These are phyloP conservation scores for Phytophthora hybrid DNA, from an alignment of 352 stramenopile genomes.

Conservation along the genomic window DNA sequence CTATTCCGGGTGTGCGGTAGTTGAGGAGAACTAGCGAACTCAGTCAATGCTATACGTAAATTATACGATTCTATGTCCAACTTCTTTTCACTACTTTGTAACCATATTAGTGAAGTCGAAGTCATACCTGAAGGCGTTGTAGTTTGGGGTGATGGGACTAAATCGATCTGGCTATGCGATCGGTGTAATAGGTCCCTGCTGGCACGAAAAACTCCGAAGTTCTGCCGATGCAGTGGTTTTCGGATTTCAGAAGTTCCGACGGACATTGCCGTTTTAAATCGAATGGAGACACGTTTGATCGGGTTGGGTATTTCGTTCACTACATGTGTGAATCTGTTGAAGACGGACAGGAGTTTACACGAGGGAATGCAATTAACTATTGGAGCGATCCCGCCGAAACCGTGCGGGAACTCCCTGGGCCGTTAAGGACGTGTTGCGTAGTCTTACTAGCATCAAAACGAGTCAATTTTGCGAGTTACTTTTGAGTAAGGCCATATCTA, in stretches of 20 bases:
- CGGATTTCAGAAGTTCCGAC: not conserved
- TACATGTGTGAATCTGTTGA: constrained; percentile 12
- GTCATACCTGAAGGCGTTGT: not conserved
- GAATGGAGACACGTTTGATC: constrained; percentile 12
- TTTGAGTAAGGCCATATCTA: constrained; percentile 5
- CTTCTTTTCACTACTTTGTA: constrained; percentile 5
- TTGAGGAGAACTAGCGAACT: constrained; percentile 11
- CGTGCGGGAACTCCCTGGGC: not conserved
- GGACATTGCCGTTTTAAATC: constrained; percentile 9
- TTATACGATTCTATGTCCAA: not conserved
- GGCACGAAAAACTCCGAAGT: constrained; percentile 4
- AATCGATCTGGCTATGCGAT: not conserved
- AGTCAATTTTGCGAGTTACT: not conserved
- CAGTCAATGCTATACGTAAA: not conserved
- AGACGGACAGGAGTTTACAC: constrained; percentile 13
- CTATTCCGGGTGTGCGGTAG: constrained; percentile 13
- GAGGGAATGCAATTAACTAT: constrained; percentile 5
- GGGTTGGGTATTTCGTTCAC: constrained; percentile 23
- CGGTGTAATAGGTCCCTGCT: constrained; percentile 9
- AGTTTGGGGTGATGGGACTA: no score
- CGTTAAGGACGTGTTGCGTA: constrained; percentile 2
- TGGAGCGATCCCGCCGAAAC: constrained; percentile 12
- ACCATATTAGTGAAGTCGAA: not conserved
- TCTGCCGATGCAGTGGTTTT: constrained; percentile 16
- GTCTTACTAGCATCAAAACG: not conserved